Evolutionary conservation across 176 grass and related monocot species (phyloP), one percentile per base, ranked within the genome.

Genomic region (Carex myosuroides): DNA sequence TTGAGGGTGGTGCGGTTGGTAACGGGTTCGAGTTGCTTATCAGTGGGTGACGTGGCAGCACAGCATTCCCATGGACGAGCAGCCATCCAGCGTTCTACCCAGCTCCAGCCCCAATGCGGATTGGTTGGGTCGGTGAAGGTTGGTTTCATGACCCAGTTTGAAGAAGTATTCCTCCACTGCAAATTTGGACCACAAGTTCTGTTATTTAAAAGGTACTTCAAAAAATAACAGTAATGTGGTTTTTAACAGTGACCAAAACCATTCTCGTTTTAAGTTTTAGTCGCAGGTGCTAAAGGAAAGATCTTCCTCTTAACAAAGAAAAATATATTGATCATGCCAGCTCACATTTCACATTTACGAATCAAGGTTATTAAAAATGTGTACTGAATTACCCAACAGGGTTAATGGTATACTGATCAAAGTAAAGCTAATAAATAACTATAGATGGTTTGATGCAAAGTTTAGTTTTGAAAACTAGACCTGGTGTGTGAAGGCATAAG

Each of bases 401-500:
- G 20, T 56, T 32, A 56, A 30, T 48, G 37, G 68, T 13, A 71
- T 44, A 46, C 68, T 70, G 68, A n/a, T n/a, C 6, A 35, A 83
- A 75, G 0, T 48, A 14, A 39, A 39, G 17, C 30, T 17, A 68
- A 37, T 80, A 55, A 16, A 54, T 26, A 53, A 37, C 13, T 58
- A 79, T 48, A 30, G n/a, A 39, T 13, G 48, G 21, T 37, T 11
- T 48, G 41, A 66, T 72, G 4, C 3, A 18, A 61, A 79, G 0
- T 17, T 76, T 42, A 20, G 61, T 84, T 58, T 62, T 5, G 71
- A 44, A 44, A 52, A 35, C 57, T 32, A 79, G 91, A 87, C 97
- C 93, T 96, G 97, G 80, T 99, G 97, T 72, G 97, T 95, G 89
- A 96, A 96, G 82, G 97, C 93, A 91, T 99, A 99, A 67, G 97